phyloP scores from a whole-genome alignment of 129 eudicot genomes.

The Chrysanthemum lavandulifolium region DNA sequence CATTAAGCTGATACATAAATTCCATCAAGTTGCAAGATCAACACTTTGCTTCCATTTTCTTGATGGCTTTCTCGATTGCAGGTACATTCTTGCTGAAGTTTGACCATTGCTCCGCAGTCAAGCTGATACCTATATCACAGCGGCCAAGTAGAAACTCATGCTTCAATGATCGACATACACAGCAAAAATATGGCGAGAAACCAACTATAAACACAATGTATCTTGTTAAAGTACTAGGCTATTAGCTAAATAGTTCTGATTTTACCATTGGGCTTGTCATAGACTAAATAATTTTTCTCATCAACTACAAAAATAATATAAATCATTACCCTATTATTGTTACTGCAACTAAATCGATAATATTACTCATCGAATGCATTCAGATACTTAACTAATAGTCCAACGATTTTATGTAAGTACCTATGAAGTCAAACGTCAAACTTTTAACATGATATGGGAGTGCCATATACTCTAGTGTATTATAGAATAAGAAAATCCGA shows the following conservation, averaged over 20 bases:
- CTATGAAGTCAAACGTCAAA: too few species aligned
- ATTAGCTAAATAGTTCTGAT: not conserved
- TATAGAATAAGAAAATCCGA: too few species aligned
- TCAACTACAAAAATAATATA: too few species aligned
- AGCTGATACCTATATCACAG: conserved; percentile 67
- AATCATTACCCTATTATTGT: not conserved
- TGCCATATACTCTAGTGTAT: too few species aligned
- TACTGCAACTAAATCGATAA: not conserved
- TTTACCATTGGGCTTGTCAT: not conserved
- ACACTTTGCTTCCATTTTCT: conserved; percentile 66
- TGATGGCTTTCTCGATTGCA: conserved; percentile 85
- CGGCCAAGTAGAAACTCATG: conserved; percentile 5
- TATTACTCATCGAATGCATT: not conserved
- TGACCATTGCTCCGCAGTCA: conserved; percentile 90
- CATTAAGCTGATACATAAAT: conserved; percentile 1
- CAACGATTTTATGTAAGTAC: too few species aligned
- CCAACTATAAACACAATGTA: not conserved
- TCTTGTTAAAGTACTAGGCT: not conserved
- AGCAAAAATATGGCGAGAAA: not conserved
- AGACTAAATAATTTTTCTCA: not conserved
- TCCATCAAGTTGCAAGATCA: conserved; percentile 11
- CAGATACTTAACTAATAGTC: too few species aligned
- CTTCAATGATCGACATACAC: conserved; percentile 4
- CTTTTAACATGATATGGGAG: too few species aligned
- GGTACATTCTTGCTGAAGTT: conserved; percentile 73